Evolutionary conservation across 306 rosid species (phyloP).

Genomic region (Psophocarpus tetragonolobus): DNA sequence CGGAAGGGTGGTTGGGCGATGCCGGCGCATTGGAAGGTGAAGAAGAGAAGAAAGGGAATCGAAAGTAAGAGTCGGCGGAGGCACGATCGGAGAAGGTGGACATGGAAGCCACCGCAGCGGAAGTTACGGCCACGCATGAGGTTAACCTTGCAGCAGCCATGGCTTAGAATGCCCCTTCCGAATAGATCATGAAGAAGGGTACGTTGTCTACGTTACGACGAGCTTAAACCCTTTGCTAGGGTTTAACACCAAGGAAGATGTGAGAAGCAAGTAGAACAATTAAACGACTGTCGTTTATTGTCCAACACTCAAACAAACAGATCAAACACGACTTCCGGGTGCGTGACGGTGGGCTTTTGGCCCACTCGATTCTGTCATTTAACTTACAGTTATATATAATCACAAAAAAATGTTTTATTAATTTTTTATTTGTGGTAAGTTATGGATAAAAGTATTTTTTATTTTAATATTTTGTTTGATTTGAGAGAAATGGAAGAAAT

Average conservation of each 20-base stretch:
- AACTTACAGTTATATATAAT: too few species aligned
- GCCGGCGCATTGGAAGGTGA: slow-evolving; percentile 50
- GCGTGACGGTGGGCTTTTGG: background rate
- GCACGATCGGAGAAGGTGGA: slow-evolving; percentile 57
- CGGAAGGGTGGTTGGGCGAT: slow-evolving; percentile 44
- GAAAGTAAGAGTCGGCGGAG: slow-evolving; percentile 65
- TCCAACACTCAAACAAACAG: background rate
- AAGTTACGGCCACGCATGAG: slow-evolving; percentile 67
- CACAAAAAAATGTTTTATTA: too few species aligned
- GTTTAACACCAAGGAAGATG: too few species aligned
- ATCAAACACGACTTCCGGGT: background rate
- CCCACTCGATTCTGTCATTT: background rate
- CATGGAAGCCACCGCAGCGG: slow-evolving; percentile 65
- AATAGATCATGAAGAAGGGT: background rate
- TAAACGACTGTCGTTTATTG: slow-evolving; percentile 29
- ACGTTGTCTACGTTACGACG: slow-evolving; percentile 14
- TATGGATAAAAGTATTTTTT: too few species aligned
- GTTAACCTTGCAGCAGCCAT: slow-evolving; percentile 74
- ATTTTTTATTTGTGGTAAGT: too few species aligned
- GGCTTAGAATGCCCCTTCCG: slow-evolving; percentile 29
- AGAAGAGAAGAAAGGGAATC: slow-evolving; percentile 57
- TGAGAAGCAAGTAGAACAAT: slow-evolving; percentile 29
- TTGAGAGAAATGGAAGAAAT: too few species aligned
- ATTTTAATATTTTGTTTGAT: too few species aligned
- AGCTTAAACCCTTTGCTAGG: slow-evolving; percentile 55